Base-by-base conservation (phyloP, 2,329 filamentous ascomycete species). In the Epichloe scottii region DNA sequence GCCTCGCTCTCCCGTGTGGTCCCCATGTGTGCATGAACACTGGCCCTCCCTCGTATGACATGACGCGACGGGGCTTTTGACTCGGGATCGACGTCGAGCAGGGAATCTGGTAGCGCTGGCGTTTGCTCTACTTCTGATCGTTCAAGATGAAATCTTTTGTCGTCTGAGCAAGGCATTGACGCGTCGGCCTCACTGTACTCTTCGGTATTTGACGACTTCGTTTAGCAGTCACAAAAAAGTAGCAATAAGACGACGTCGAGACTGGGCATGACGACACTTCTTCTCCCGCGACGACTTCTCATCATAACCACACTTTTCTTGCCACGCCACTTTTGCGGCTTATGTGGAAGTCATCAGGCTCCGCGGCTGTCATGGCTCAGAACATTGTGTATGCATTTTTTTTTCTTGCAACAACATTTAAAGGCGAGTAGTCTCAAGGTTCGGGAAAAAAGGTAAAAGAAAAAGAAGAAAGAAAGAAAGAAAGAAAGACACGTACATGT, bases 71-170 rank as follows among this genome's bases (percentile, higher is more conserved):
- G 5, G 12, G 23, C 12, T 30, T 5, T 12, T 17, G 38, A 34
- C n/a, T 35, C 46, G 14, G 39, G 26, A 12, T 38, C 17, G 12
- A 26, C 40, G 33, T 8, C 33, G 33, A 39, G 33, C 19, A 33
- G 40, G 10, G 3, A 33, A 19, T 21, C 23, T 49, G 39, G 40
- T 43, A 49, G 48, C 48, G 33, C 48, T 38, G 48, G 48, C 48
- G 40, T 49, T 44, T 43, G 17, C 7, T n/a, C 12, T 49, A 26
- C 10, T 19, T 49, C 17, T 44, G 44, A 34, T 39, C 38, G 34
- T 43, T 17, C 26, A 38, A 14, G 35, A 33, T 40, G 3, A 26
- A 26, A 43, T 43, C 21, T 44, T 39, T 40, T 43, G 43, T 46
- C 49, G 42, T 50, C 42, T 33, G 42, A 40, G 12, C 34, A 39